Evolutionary conservation across 371 early-diverging fungal genomes (phyloP).

Genomic region (Capillidium heterosporum): DNA sequence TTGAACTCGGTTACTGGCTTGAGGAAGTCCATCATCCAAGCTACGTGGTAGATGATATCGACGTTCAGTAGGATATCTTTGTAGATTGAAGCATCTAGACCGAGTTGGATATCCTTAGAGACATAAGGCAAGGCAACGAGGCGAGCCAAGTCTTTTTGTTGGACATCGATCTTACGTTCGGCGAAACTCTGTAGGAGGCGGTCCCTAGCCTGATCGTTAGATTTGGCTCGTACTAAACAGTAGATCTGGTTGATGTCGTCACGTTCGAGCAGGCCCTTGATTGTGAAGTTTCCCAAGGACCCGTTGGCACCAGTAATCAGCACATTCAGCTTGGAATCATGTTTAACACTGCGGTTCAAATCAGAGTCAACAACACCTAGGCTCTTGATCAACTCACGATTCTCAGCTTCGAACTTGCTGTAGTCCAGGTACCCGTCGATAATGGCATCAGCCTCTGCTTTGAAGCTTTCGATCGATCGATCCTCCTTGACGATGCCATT

Average conservation of each 20-base stretch:
- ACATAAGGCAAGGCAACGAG: conserved; percentile 8
- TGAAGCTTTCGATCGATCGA: background rate
- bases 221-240: background rate
- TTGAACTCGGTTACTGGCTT: background rate
- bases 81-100: conserved; percentile 8
- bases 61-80: background rate
- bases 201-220: background rate
- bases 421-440: background rate
- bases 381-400: no score
- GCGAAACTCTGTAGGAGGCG: background rate
- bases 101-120: conserved; percentile 11
- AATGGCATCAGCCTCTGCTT: background rate
- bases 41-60: conserved; percentile 5
- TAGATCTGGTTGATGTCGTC: conserved; percentile 9
- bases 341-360: no score
- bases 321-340: conserved; percentile 4
- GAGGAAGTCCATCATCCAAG: conserved; percentile 8
- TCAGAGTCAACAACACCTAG: no score
- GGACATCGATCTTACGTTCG: background rate
- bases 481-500: background rate
- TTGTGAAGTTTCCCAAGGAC: conserved; percentile 15
- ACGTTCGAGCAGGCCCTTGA: conserved; percentile 13
- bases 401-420: no score
- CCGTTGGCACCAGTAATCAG: conserved; percentile 23
- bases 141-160: background rate